Evolutionary conservation across 257 asterid species (phyloP).

Genomic region (Nicotiana tabacum): DNA sequence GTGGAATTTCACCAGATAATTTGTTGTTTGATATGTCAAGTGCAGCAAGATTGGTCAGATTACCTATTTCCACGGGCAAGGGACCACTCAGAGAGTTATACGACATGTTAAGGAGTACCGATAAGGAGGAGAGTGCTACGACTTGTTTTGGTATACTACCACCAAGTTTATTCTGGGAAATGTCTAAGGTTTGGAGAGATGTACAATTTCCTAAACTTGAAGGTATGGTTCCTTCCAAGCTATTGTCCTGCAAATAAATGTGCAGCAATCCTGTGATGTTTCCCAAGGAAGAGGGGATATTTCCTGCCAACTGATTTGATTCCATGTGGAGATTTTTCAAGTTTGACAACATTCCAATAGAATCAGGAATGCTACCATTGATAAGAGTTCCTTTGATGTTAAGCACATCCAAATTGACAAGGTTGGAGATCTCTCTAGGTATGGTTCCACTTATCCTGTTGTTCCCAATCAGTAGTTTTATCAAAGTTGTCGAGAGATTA

Average conservation of each 20-base stretch:
- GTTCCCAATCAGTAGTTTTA: constrained; percentile 17
- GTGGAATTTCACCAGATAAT: constrained; percentile 39
- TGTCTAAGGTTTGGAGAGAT: constrained; percentile 24
- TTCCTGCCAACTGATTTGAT: constrained; percentile 35
- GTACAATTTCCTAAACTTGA: constrained; percentile 29
- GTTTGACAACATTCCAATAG: constrained; percentile 35
- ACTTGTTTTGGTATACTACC: constrained; percentile 38
- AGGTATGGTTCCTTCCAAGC: constrained; percentile 40
- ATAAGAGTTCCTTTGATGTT: constrained; percentile 19
- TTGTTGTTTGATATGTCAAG: constrained; percentile 36
- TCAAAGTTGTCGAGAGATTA: constrained; percentile 35
- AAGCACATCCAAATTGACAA: constrained; percentile 26
- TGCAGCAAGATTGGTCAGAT: constrained; percentile 33
- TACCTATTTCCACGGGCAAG: constrained; percentile 34
- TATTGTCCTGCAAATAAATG: constrained; percentile 33
- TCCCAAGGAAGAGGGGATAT: constrained; percentile 36
- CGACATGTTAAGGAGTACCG: constrained; percentile 25
- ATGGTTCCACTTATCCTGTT: constrained; percentile 37
- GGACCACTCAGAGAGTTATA: constrained; percentile 36
- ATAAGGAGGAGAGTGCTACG: constrained; percentile 25
- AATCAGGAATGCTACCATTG: constrained; percentile 40
- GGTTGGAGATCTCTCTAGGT: constrained; percentile 37
- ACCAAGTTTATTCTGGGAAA: constrained; percentile 34
- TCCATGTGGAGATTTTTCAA: constrained; percentile 24
- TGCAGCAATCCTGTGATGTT: constrained; percentile 26